A percentile compares a stretch with the other conserved stretches of the same genome.
Conservation (phyloP, 805 yeast genomes). For the Saturnispora hagleri region DNA sequence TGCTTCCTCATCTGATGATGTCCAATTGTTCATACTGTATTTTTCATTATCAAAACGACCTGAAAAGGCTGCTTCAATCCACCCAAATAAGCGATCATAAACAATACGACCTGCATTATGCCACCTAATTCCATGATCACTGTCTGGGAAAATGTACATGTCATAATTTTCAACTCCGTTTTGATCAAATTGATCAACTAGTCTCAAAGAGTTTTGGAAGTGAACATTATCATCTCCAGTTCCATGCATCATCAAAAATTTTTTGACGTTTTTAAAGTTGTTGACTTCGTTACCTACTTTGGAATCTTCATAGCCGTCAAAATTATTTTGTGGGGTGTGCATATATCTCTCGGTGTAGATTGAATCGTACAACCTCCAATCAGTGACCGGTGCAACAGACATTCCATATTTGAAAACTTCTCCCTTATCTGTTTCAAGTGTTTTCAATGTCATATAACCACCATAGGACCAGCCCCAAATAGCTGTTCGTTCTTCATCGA, state of each 20-base stretch:
- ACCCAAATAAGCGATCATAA: slow-evolving; percentile 53
- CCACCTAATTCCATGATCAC: slow-evolving; percentile 63
- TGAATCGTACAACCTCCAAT: slow-evolving; percentile 87
- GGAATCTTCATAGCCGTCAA: slow-evolving; percentile 49
- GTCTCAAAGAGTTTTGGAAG: slow-evolving; percentile 74
- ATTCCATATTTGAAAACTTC: slow-evolving; percentile 76
- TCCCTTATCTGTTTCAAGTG: slow-evolving; percentile 73
- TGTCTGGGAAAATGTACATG: slow-evolving; percentile 71
- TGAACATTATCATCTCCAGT: slow-evolving; percentile 98
- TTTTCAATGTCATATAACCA: slow-evolving; percentile 85
- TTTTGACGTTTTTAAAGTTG: slow-evolving; percentile 43
- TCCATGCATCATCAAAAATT: slow-evolving; percentile 90
- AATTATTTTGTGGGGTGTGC: slow-evolving; percentile 69
- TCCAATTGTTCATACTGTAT: not conserved
- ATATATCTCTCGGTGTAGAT: slow-evolving; percentile 92
- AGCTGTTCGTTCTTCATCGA: slow-evolving; percentile 61
- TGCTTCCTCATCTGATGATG: not conserved
- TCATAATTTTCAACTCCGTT: slow-evolving; percentile 78
- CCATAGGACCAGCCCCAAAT: slow-evolving; percentile 99
- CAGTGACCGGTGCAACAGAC: slow-evolving; percentile 96
- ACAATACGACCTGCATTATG: slow-evolving; percentile 68
- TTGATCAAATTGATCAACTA: slow-evolving; percentile 66
- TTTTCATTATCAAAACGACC: slow-evolving; percentile 32
- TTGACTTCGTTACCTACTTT: slow-evolving; percentile 53
- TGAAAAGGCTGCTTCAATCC: slow-evolving; percentile 56